A percentile compares a stretch with the other conserved stretches of the same genome.
Evolutionary conservation across 2,329 filamentous ascomycete genomes (phyloP).

Genomic region (Sclerotinia nivalis): DNA sequence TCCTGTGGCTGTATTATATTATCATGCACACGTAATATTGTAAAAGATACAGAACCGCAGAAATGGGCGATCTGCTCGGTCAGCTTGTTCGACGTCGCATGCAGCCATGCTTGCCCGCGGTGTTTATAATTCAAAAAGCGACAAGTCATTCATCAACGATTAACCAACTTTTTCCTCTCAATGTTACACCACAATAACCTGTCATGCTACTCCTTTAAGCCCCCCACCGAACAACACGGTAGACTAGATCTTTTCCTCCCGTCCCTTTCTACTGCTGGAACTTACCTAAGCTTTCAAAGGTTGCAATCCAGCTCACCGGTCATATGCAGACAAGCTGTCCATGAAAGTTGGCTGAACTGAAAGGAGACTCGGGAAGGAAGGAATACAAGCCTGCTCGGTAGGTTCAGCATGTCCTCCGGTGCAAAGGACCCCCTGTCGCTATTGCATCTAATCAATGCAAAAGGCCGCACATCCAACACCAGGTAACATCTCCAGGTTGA

Average conservation of each 20-base stretch:
- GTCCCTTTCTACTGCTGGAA: constrained; percentile 25
- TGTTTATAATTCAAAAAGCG: constrained; percentile 23
- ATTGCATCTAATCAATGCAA: constrained; percentile 30
- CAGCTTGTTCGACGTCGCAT: constrained; percentile 35
- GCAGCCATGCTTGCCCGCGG: constrained; percentile 30
- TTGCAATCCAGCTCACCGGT: constrained; percentile 21
- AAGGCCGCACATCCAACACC: constrained; percentile 27
- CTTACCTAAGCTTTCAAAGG: constrained; percentile 20
- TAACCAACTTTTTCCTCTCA: constrained; percentile 19
- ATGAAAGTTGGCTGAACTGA: constrained; percentile 23
- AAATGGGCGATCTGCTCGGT: constrained; percentile 24
- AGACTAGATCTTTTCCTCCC: constrained; percentile 20
- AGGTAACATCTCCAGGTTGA: constrained; percentile 28
- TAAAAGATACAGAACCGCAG: constrained; percentile 23
- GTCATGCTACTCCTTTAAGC: constrained; percentile 28
- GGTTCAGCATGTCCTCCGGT: constrained; percentile 22
- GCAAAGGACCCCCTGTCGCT: constrained; percentile 25
- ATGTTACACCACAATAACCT: constrained; percentile 26
- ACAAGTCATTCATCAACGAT: constrained; percentile 22
- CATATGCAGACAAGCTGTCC: constrained; percentile 27
- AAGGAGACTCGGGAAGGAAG: constrained; percentile 21
- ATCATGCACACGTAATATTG: constrained; percentile 24
- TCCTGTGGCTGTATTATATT: constrained; percentile 30
- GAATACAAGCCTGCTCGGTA: constrained; percentile 25
- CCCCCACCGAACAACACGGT: constrained; percentile 28